These are phyloP conservation scores for Cyclocybe cylindracea DNA, from an alignment of 768 basidiomycete genomes.

Conservation along the genomic window DNA sequence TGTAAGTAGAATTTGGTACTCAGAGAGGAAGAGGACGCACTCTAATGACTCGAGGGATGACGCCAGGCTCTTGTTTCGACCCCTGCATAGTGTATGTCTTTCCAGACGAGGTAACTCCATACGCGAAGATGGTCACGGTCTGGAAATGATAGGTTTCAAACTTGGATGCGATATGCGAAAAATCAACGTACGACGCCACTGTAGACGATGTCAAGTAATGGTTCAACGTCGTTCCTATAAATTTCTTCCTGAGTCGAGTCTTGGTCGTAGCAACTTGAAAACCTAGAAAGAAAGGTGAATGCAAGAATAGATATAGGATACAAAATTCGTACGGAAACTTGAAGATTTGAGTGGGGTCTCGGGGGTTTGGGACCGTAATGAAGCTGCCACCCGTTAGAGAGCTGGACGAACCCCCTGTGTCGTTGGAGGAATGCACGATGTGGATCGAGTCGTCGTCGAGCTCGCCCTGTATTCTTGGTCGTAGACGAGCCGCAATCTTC, in stretches of 20 bases:
- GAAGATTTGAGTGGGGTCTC: constrained; percentile 69
- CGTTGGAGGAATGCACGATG: constrained; percentile 44
- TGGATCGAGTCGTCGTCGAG: constrained; percentile 61
- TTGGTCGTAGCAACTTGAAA: constrained; percentile 77
- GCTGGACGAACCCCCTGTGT: constrained; percentile 27
- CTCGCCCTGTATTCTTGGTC: constrained; percentile 65
- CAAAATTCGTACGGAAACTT: constrained; percentile 65
- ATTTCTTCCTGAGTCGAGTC: constrained; percentile 74
- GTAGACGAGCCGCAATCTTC: constrained; percentile 71
- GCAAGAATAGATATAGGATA: not conserved
- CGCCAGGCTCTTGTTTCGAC: constrained; percentile 67
- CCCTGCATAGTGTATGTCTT: constrained; percentile 97
- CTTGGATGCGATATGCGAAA: not conserved
- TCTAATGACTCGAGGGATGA: constrained; percentile 81
- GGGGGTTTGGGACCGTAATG: constrained; percentile 70
- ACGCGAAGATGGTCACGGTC: constrained; percentile 89
- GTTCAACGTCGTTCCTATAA: constrained; percentile 72
- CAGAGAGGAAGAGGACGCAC: constrained; percentile 36
- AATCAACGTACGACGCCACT: constrained; percentile 63
- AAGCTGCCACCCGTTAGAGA: constrained; percentile 37
- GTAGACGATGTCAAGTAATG: constrained; percentile 77
- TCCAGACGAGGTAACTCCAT: constrained; percentile 89
- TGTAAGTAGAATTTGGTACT: not conserved
- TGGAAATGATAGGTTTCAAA: constrained; percentile 21
- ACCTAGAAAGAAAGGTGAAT: constrained; percentile 36